A percentile compares a stretch with the other conserved stretches of the same genome.
phyloP scores from a whole-genome alignment of 2,329 filamentous ascomycete species.

The Fusarium virguliforme region DNA sequence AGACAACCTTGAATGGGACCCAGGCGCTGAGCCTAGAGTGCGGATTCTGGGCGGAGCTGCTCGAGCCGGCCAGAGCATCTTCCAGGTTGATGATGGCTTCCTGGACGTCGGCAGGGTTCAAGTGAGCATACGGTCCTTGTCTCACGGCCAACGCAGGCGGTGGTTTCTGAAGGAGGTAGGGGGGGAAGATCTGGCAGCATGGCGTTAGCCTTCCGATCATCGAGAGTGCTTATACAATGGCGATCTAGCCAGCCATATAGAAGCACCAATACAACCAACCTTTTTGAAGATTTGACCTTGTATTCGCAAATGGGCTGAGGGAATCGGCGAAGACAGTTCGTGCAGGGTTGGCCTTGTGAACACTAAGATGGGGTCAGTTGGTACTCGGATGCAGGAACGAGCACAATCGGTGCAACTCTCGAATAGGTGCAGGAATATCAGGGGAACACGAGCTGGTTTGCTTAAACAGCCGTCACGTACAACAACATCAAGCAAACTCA shows the following conservation, averaged over 20 bases:
- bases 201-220: constrained; percentile 22
- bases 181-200: constrained; percentile 22
- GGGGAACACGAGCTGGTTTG: not conserved
- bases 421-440: not conserved
- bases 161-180: constrained; percentile 26
- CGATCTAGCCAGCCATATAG: not conserved
- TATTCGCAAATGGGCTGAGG: constrained; percentile 69
- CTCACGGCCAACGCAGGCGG: constrained; percentile 42
- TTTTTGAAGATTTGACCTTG: constrained; percentile 47
- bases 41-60: constrained; percentile 10
- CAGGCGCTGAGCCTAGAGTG: constrained; percentile 36
- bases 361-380: constrained; percentile 59
- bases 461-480: not conserved
- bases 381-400: not conserved
- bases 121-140: constrained; percentile 56
- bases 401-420: not conserved
- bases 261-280: constrained; percentile 24
- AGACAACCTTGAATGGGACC: constrained; percentile 47
- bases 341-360: constrained; percentile 69
- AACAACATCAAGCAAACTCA: not conserved
- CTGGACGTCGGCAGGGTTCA: constrained; percentile 56
- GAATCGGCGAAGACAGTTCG: constrained; percentile 68
- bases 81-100: constrained; percentile 57
- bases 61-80: constrained; percentile 24
- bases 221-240: not conserved